Base-by-base conservation (phyloP, 2,329 filamentous ascomycete species). In the Didymella glomerata region DNA sequence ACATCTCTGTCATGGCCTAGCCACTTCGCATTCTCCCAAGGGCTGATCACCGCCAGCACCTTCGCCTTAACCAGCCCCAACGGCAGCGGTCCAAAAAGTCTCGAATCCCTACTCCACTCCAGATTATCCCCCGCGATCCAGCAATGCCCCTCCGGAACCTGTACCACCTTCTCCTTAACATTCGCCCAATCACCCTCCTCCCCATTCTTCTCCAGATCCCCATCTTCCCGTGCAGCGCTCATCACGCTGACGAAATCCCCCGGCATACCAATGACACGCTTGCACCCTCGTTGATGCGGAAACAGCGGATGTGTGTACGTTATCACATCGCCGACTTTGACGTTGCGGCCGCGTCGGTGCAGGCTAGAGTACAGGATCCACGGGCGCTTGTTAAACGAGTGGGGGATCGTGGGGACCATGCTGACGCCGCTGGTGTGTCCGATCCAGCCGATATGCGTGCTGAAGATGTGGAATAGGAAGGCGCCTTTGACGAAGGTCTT, bases 61-160 rank as follows among this genome's bases (percentile, higher is more conserved):
- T 96, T 98, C 46, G 93, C 93, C 68, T 85, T 88, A 44, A 99
- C 86, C 63, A 99, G 80, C 1, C 87, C 94, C 72, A 99, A 80
- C 0, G 95, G 95, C 27, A 99, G 76, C 0, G 95, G 92, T 0
- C 95, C 95, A 79, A 90, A 97, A 40, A 88, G 82, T 62, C 95
- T 87, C 42, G 93, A 97, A 80, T 99, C 95, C 64, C 92, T 83
- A 24, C 93, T 97, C 70, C 86, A 90, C 3, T 87, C 83, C 61
- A 97, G 73, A 76, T 98, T 98, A 77, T 99, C 95, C 2, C 95
- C 95, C 2, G 88, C 86, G 7, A 97, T 81, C 87, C 92, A 98
- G 70, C 93, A 96, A 81, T 99, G 95, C 1, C 95, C 95, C 72
- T 90, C 83, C 0, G 95, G 95, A 16, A 99, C 90, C 82, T 90